Base-by-base conservation (phyloP, 495 filamentous ascomycete species). In the Ramalina peruviana region DNA sequence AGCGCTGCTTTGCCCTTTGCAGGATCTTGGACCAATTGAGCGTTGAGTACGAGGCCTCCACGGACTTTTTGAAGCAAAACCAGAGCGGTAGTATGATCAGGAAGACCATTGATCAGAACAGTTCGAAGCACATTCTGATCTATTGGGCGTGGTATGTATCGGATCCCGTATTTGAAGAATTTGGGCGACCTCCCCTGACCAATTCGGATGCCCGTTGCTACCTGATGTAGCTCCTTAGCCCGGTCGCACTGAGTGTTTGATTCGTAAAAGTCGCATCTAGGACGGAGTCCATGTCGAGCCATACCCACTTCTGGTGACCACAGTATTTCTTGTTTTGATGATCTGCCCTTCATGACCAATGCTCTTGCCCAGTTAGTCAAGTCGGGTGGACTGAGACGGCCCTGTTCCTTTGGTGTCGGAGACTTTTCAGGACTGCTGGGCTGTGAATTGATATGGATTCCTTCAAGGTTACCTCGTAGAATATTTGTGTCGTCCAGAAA, bases 111-210 rank as follows among this genome's bases (percentile, higher is more conserved):
- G 2, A 60, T 43, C 0, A 37, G 25, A 1, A 60, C 17, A 4
- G 58, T 57, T 1, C 57, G 54, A 44, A 51, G 56, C n/a, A 52
- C 16, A 40, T 59, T 30, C 2, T 11, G 7, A 9, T 46, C 43
- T 4, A 1, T 2, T 4, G 11, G 0, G 7, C 20, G 21, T 0
- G 57, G 57, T 20, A 10, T 13, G 19, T 39, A 59, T 0, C 30
- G 49, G 5, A 59, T 23, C 9, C 57, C 54, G 45, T 54, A 48
- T 13, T 30, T 47, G 44, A 54, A 56, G 12, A 52, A 20, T 3
- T 49, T 47, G 11, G 54, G 48, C 17, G 36, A 41, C 25, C 3
- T 6, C 7, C 27, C 5, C 3, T 49, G 40, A 37, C 19, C 15
- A 3, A 6, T 1, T 13, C 30, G 7, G 17, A 10, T n/a, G 9